These are phyloP conservation scores for Phalaenopsis aphrodite DNA, from an alignment of 106 monocot genomes.

Conservation along the genomic window DNA sequence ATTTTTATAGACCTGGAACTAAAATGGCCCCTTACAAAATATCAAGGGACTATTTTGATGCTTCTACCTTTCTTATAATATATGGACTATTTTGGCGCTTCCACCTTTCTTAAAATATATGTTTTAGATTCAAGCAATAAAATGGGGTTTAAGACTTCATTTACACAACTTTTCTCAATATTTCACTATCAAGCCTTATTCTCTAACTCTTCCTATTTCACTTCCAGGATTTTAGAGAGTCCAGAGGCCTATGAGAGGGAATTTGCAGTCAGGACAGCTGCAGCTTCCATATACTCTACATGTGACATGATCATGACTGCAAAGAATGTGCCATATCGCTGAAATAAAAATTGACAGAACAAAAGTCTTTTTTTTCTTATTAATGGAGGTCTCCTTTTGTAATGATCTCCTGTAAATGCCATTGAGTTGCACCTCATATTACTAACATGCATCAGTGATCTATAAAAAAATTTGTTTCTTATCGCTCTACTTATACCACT, in stretches of 20 bases:
- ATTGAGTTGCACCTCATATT: neutral
- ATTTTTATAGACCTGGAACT: no score
- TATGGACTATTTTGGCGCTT: no score
- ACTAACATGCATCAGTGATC: neutral
- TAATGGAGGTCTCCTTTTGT: neutral
- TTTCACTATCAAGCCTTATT: neutral
- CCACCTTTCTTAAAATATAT: no score
- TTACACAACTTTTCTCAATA: no score
- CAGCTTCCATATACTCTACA: constrained; percentile 83
- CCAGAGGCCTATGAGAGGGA: constrained; percentile 35
- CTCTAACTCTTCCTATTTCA: neutral
- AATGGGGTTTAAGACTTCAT: no score
- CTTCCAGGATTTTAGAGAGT: constrained; percentile 29
- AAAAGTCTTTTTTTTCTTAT: neutral
- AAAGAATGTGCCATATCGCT: constrained; percentile 49
- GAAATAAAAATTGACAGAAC: neutral
- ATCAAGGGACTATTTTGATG: no score
- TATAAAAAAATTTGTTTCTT: neutral
- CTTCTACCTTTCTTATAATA: no score
- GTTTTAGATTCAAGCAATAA: no score
- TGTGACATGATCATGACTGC: constrained; percentile 53
- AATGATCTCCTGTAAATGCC: neutral
- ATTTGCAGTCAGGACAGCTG: constrained; percentile 60
- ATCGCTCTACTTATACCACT: neutral
- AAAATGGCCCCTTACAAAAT: no score